Percentiles rank a stretch among this genome's conserved stretches.
Conservation (phyloP, 768 basidiomycete species). For the Termitomyces sp. region DNA sequence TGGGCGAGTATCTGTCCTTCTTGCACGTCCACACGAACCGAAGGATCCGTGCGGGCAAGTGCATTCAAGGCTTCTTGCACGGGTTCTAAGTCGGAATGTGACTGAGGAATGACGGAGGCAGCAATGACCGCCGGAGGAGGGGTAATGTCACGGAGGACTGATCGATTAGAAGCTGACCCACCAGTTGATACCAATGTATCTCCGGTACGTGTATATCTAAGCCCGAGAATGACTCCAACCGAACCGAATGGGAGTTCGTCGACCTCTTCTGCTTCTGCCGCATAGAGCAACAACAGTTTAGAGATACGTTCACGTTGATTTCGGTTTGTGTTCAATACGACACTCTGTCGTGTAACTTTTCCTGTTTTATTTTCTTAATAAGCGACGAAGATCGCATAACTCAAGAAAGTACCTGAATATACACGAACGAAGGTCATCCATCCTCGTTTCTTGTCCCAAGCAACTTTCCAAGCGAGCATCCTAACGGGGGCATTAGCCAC, state of each 20-base stretch:
- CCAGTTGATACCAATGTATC: slow-evolving; percentile 68
- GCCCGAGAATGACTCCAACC: slow-evolving; percentile 78
- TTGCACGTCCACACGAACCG: slow-evolving; percentile 69
- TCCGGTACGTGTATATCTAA: slow-evolving; percentile 81
- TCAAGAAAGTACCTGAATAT: slow-evolving; percentile 62
- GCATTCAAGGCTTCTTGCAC: slow-evolving; percentile 72
- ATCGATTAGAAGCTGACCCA: slow-evolving; percentile 29
- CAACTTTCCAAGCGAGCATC: slow-evolving; percentile 83
- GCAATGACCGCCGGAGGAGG: slow-evolving; percentile 85
- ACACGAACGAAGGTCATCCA: slow-evolving; percentile 94
- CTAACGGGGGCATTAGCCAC: slow-evolving; percentile 44
- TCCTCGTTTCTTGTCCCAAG: slow-evolving; percentile 73
- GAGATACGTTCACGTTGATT: slow-evolving; percentile 68
- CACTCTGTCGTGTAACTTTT: slow-evolving; percentile 56
- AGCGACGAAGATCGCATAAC: not conserved
- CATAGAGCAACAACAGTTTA: slow-evolving; percentile 75
- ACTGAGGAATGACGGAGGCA: slow-evolving; percentile 73
- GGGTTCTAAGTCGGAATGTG: slow-evolving; percentile 70
- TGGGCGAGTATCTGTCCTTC: slow-evolving; percentile 83
- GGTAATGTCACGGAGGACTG: slow-evolving; percentile 54
- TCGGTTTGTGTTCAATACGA: slow-evolving; percentile 58
- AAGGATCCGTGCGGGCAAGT: slow-evolving; percentile 84
- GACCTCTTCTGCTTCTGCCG: slow-evolving; percentile 70
- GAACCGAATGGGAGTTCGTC: slow-evolving; percentile 76
- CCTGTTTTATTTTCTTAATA: slow-evolving; percentile 34